Conservation (phyloP, 2,329 filamentous ascomycete species). For the Eutypella sp. region DNA sequence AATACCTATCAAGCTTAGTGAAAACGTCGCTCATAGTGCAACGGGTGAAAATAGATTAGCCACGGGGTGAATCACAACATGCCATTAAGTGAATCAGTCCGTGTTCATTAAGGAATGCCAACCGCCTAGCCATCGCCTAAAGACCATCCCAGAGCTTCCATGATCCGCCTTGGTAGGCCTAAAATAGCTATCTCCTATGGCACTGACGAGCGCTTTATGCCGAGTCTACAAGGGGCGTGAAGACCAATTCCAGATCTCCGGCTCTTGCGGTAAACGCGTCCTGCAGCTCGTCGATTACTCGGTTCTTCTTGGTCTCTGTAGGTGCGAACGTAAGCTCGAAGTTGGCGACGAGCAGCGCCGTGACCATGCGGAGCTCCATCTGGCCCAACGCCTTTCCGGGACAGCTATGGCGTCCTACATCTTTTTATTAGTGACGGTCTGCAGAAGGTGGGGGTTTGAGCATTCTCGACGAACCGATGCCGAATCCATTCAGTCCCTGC, state of each 20-base stretch:
- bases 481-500: conserved; percentile 4
- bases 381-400: neutral
- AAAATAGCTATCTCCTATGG: too few species aligned
- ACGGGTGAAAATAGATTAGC: too few species aligned
- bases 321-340: neutral
- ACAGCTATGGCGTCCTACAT: neutral
- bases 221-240: neutral
- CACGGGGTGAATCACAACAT: too few species aligned
- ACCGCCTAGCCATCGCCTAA: too few species aligned
- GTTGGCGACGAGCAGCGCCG: neutral
- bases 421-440: neutral
- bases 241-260: neutral
- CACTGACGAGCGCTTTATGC: too few species aligned
- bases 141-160: too few species aligned
- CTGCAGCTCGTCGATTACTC: neutral
- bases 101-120: too few species aligned
- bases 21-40: too few species aligned
- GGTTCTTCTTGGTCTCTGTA: neutral
- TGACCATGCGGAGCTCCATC: neutral
- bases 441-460: too few species aligned
- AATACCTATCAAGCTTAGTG: too few species aligned
- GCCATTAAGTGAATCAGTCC: too few species aligned
- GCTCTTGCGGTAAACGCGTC: neutral
- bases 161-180: too few species aligned
- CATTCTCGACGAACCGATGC: conserved; percentile 2